Conservation (phyloP, 2,329 filamentous ascomycete genomes). For the Calonectria honghensis region DNA sequence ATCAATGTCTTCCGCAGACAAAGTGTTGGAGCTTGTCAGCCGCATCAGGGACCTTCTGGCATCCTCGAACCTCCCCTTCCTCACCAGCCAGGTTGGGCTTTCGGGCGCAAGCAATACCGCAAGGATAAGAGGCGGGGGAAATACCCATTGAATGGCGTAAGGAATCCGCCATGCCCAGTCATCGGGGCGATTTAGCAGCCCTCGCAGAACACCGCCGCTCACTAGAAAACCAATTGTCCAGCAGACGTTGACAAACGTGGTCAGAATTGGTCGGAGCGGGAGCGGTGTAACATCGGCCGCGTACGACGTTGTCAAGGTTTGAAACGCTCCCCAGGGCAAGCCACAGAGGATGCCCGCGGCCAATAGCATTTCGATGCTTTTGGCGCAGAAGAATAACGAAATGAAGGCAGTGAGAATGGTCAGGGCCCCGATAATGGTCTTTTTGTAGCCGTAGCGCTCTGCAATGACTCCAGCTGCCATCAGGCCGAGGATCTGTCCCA, state of each 20-base stretch:
- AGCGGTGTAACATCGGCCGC: slow-evolving; percentile 62
- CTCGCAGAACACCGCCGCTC: slow-evolving; percentile 59
- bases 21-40: not conserved
- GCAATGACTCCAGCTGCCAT: slow-evolving; percentile 65
- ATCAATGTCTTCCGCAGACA: not conserved
- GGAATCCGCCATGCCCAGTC: slow-evolving; percentile 57
- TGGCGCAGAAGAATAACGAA: slow-evolving; percentile 65
- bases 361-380: slow-evolving; percentile 59
- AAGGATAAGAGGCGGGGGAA: slow-evolving; percentile 61
- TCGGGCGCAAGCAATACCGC: slow-evolving; percentile 62
- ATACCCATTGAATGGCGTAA: slow-evolving; percentile 65
- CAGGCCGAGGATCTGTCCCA: slow-evolving; percentile 68
- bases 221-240: slow-evolving; percentile 65
- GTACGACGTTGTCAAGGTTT: slow-evolving; percentile 63
- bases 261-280: slow-evolving; percentile 59
- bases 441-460: slow-evolving; percentile 62
- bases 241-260: slow-evolving; percentile 65
- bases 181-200: slow-evolving; percentile 52
- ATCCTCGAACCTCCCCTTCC: not conserved
- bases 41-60: not conserved
- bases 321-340: slow-evolving; percentile 60
- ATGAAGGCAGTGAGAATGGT: slow-evolving; percentile 61
- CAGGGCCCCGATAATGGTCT: slow-evolving; percentile 62
- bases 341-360: slow-evolving; percentile 62
- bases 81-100: slow-evolving; percentile 53